Evolutionary conservation across 2,329 filamentous ascomycete species (phyloP), one percentile per base, ranked within the genome.

Genomic region (Conoideocrella luteorostrata): DNA sequence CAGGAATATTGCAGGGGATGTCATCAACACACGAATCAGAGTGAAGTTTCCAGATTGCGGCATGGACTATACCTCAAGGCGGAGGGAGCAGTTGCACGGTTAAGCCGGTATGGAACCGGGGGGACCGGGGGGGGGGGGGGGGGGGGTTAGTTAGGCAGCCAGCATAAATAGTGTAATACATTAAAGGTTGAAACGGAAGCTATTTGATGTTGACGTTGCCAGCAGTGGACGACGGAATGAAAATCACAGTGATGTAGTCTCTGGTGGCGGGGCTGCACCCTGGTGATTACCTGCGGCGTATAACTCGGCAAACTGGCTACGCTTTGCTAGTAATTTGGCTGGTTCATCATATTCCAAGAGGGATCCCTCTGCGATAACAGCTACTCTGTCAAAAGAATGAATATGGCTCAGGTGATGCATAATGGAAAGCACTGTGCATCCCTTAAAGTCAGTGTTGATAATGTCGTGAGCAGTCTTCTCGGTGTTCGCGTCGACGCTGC

Each of bases 41-140:
- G 37, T 39, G 7, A 39, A 39, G 15, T 39, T 26, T 22, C 34
- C 34, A 11, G 34, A 37, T 22, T 37, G 34, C 20, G 34, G 34
- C 9, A 37, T 37, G 34, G 26, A 29, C 26, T 29, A 29, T 29
- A 29, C 26, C 13, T 29, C 26, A 29, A 9, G 26, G 26, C 26
- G 26, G 26, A 29, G 26, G 26, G 26, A 29, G 26, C 26, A 29
- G 26, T 29, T 29, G 26, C 26, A 29, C 26, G 26, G 26, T 29
- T 29, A 29, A 29, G 26, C 26, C 13, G 13, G 26, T 29, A n/a
- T n/a, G n/a, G n/a, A n/a, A n/a, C n/a, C n/a, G n/a, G n/a, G n/a
- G n/a, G n/a, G n/a, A n/a, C n/a, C n/a, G n/a, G n/a, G n/a, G n/a
- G n/a, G n/a, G n/a, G n/a, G n/a, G n/a, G 26, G 9, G 26, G 26